These are phyloP conservation scores for Reutealis trisperma DNA, from an alignment of 345 rosid species.

Conservation along the genomic window DNA sequence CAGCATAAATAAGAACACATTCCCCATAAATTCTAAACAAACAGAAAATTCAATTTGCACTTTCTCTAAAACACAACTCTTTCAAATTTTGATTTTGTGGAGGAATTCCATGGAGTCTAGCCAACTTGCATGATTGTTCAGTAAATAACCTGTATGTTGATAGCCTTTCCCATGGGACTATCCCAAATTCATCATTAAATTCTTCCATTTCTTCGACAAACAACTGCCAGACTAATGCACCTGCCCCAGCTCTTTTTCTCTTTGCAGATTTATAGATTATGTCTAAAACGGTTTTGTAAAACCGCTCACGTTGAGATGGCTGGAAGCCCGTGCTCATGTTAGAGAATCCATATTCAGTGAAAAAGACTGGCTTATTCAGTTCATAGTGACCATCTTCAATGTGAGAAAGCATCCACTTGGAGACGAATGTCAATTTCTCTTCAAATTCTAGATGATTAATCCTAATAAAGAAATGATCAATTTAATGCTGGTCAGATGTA, in stretches of 20 bases:
- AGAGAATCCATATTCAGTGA: conserved; percentile 84
- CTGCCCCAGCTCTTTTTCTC: conserved; percentile 75
- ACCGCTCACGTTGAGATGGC: conserved; percentile 56
- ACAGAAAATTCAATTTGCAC: conserved; percentile 19
- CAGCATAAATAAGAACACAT: not conserved
- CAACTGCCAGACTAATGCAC: conserved; percentile 82
- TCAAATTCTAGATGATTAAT: conserved; percentile 60
- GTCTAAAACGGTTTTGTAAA: conserved; percentile 58
- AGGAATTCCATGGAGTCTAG: conserved; percentile 40
- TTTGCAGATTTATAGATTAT: conserved; percentile 65
- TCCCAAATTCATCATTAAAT: conserved; percentile 78
- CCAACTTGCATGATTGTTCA: conserved; percentile 73
- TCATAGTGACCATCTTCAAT: conserved; percentile 82
- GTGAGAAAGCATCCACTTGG: conserved; percentile 88
- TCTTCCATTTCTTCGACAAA: conserved; percentile 82
- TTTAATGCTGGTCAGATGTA: not conserved
- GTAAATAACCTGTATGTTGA: conserved; percentile 55
- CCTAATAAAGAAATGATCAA: conserved; percentile 44
- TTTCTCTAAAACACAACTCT: conserved; percentile 46
- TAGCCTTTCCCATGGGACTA: conserved; percentile 74
- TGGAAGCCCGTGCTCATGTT: conserved; percentile 69
- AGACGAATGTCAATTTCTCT: conserved; percentile 58
- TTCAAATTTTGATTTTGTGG: conserved; percentile 37
- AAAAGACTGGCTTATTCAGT: conserved; percentile 76
- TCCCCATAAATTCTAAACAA: not conserved